Percentiles rank a stretch among this genome's conserved stretches.
Conservation (phyloP, 805 yeast species). For the Spencermartinsiella europaea region DNA sequence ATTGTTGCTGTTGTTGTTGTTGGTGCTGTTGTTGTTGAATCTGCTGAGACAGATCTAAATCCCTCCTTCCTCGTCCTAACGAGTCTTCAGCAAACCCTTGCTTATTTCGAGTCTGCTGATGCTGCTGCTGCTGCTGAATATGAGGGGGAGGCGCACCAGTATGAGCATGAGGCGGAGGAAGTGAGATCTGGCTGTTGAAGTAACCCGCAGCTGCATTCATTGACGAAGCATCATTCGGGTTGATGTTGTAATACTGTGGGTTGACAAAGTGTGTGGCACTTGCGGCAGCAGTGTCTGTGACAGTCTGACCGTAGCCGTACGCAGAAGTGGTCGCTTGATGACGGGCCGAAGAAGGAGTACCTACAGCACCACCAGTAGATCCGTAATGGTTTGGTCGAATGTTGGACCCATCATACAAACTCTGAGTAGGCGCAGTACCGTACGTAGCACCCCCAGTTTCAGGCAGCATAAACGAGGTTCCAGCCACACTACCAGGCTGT, state of each 20-base stretch:
- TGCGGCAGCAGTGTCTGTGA: neutral
- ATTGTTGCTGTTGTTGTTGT: conserved; percentile 6
- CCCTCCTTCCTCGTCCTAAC: neutral
- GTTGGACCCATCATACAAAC: conserved; percentile 1
- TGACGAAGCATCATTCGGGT: neutral
- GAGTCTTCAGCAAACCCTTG: neutral
- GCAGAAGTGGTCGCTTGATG: neutral
- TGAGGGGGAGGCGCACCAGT: conserved; percentile 1
- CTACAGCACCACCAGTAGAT: neutral
- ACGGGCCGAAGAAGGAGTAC: neutral
- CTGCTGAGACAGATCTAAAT: neutral
- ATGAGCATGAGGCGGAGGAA: neutral
- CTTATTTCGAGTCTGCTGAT: conserved; percentile 1
- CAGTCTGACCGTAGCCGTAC: neutral
- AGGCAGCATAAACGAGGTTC: conserved; percentile 4
- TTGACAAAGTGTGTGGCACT: neutral
- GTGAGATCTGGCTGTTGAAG: neutral
- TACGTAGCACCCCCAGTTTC: neutral
- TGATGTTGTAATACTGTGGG: neutral
- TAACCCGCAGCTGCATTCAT: neutral
- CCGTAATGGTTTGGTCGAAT: neutral
- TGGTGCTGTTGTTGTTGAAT: conserved; percentile 2
- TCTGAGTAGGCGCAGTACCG: neutral
- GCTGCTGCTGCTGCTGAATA: conserved; percentile 6
- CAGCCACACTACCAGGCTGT: conserved; percentile 16